A percentile compares a stretch with the other conserved stretches of the same genome.
Conservation (phyloP, 192 early-diverging fungal species). For the Podila horticola region DNA sequence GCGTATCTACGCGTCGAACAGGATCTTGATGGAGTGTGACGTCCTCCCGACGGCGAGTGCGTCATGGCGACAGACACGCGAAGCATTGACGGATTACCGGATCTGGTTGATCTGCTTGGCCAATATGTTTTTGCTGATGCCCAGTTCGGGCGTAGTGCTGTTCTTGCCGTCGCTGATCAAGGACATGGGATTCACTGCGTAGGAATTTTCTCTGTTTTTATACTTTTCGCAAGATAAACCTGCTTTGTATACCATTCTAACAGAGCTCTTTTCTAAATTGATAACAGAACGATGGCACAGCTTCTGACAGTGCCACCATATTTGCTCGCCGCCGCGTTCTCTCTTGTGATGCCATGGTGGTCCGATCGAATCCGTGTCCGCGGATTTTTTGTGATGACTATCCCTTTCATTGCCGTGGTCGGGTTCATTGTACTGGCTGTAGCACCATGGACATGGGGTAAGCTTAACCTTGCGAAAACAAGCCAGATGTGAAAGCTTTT, state of each 20-base stretch:
- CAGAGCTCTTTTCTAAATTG: not conserved
- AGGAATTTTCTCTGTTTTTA: slow-evolving; percentile 58
- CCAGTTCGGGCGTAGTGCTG: slow-evolving; percentile 32
- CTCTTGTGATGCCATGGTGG: slow-evolving; percentile 57
- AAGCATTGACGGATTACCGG: slow-evolving; percentile 50
- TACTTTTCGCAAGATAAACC: slow-evolving; percentile 33
- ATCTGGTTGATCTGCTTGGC: slow-evolving; percentile 30
- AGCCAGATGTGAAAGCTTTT: not conserved
- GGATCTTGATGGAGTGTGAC: slow-evolving; percentile 31
- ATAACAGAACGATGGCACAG: slow-evolving; percentile 44
- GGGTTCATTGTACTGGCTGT: slow-evolving; percentile 61
- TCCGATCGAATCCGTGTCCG: slow-evolving; percentile 62
- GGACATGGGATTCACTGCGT: slow-evolving; percentile 56
- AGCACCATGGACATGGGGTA: slow-evolving; percentile 30
- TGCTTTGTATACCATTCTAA: not conserved
- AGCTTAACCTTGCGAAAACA: not conserved
- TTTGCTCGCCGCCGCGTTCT: slow-evolving; percentile 29
- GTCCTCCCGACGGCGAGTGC: slow-evolving; percentile 17
- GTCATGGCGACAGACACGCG: slow-evolving; percentile 37
- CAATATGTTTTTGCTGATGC: not conserved
- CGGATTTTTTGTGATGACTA: slow-evolving; percentile 48
- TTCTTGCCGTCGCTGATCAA: slow-evolving; percentile 60
- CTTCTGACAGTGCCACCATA: slow-evolving; percentile 57
- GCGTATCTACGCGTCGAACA: slow-evolving; percentile 48
- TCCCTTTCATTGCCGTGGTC: slow-evolving; percentile 28